Evolutionary conservation across 257 asterid species (phyloP), one percentile per base, ranked within the genome.

Genomic region (Solanum rostratum): DNA sequence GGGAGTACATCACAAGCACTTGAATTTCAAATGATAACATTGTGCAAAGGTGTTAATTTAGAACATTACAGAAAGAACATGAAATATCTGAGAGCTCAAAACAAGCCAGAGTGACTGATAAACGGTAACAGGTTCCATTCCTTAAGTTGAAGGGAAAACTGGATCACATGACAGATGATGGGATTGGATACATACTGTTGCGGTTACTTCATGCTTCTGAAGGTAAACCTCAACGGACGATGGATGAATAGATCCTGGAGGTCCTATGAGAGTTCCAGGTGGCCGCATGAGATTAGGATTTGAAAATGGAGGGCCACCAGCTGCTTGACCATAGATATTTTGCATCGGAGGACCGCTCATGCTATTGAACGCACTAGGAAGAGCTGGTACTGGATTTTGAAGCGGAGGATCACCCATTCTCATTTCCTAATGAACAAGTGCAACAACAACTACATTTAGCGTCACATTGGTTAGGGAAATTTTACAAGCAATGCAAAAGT

Each of bases 131-230:
- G n/a, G 16, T 74, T 24, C 24, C 22, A 24, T 76, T 19, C 43
- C 60, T 76, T 46, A 15, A 49, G 24, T 24, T 24, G 59, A 15
- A 39, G 60, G 62, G 24, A 76, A 76, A 76, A 49, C 8, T 49
- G 62, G 24, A 24, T 76, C 62, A 76, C 29, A 76, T 65, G 68
- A 60, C 30, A 83, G 24, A 83, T 49, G 41, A 55, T 55, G 39
- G 39, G 81, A 62, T n/a, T 52, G 66, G 82, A 46, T 86, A 88
- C 99, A 82, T 80, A 97, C 98, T 93, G 97, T 93, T 79, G 97
- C 98, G n/a, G 97, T 84, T 81, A 97, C 97, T 94, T 97, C 99
- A 62, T 97, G 98, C 89, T 93, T 92, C 87, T 92, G 91, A 19
- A 98, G 92, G 87, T 95, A 96, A 85, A 89, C 84, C 19, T 97